Base-by-base conservation (phyloP, 2,329 filamentous ascomycete genomes). In the Aspergillus bombycis region DNA sequence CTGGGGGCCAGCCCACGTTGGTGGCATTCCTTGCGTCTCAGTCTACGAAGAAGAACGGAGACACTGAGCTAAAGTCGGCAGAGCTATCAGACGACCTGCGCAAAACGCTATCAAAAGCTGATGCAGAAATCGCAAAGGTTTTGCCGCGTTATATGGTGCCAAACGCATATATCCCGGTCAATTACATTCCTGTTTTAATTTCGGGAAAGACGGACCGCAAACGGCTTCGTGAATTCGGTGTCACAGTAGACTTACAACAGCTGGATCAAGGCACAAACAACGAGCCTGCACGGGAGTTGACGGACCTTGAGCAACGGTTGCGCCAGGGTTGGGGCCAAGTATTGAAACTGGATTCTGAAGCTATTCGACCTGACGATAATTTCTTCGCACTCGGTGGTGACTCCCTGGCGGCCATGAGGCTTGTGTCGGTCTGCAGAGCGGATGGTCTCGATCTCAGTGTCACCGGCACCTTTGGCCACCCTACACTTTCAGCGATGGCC, bases 171-270 rank as follows among this genome's bases (percentile, higher is more conserved):
- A 78, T 84, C 11, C 76, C 79, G 0, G 66, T 84, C 36, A 78
- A 73, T 26, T 62, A 75, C 9, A 77, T 84, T 26, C 82, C 82
- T 0, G 71, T 75, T 1, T 65, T 80, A 12, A 76, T 78, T 16
- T 82, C 81, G 4, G 79, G 80, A 2, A 84, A 84, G 70, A 79
- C 74, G 1, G 78, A 81, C 64, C 78, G 75, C 41, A 80, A 80
- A 66, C 67, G 72, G 41, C 71, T 76, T n/a, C 65, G 76, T 8
- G 67, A 71, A 21, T 74, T 80, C 48, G 79, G 77, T 6, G 62
- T 72, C 19, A 71, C 70, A 3, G 67, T 77, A 1, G 74, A 77
- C 64, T 48, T 77, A 58, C 71, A 75, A n/a, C 67, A 74, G 57
- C 53, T 77, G 7, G 72, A 74, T 30, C 66, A 75, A 63, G 65